Conservation (phyloP, 495 filamentous ascomycete genomes). For the Aspergillus heteromorphus region DNA sequence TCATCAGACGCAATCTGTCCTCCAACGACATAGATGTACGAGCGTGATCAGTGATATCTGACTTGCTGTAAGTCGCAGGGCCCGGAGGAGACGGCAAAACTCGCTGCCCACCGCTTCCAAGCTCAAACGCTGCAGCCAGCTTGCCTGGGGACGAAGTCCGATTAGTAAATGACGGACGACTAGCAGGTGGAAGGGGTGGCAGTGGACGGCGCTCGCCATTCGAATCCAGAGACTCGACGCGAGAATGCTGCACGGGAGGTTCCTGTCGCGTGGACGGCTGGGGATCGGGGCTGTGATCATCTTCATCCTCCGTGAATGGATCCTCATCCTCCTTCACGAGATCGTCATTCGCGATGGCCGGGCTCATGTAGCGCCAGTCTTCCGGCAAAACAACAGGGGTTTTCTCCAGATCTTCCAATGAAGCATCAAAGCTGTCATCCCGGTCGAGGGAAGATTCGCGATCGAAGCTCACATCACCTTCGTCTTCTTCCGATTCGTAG, state of each 20-base stretch:
- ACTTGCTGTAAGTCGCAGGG: conserved; percentile 58
- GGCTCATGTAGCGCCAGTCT: conserved; percentile 83
- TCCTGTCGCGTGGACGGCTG: conserved; percentile 37
- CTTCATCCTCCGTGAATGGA: conserved; percentile 59
- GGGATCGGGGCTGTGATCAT: conserved; percentile 52
- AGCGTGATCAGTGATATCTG: conserved; percentile 63
- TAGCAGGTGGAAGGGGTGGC: conserved; percentile 62
- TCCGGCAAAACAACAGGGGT: conserved; percentile 95
- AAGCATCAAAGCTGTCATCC: conserved; percentile 91
- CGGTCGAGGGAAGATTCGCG: conserved; percentile 59
- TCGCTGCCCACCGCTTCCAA: conserved; percentile 53
- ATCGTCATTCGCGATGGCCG: conserved; percentile 47
- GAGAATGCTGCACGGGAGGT: conserved; percentile 30
- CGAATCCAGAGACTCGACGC: conserved; percentile 63
- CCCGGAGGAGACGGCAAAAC: conserved; percentile 61
- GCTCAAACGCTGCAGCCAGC: conserved; percentile 59
- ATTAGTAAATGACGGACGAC: conserved; percentile 27
- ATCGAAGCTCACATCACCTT: conserved; percentile 67
- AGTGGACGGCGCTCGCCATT: conserved; percentile 70
- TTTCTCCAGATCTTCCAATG: conserved; percentile 90
- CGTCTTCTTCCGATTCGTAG: conserved; percentile 78
- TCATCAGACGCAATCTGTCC: conserved; percentile 77
- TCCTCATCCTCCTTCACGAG: conserved; percentile 57
- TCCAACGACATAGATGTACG: conserved; percentile 71
- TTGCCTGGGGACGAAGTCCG: conserved; percentile 42